phyloP scores from a whole-genome alignment of 352 stramenopile genomes.

The Phytophthora nicotianae region DNA sequence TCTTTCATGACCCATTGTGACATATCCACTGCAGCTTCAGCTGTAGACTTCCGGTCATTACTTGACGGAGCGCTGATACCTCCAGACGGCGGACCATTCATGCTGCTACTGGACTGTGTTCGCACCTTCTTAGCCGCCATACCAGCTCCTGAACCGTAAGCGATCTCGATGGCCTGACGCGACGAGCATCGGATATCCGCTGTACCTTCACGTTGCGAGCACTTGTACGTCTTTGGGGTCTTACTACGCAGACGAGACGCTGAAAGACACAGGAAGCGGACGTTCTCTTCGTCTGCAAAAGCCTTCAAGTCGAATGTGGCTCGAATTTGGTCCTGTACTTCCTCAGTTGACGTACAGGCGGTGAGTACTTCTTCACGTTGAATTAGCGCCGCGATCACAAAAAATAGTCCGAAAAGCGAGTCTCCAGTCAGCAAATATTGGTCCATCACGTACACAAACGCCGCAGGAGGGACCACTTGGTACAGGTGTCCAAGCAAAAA shows the following conservation, averaged over 20 bases:
- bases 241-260: conserved; percentile 62
- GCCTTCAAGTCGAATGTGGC: conserved; percentile 37
- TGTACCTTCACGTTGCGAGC: conserved; percentile 47
- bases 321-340: conserved; percentile 51
- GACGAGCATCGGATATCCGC: conserved; percentile 51
- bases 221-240: conserved; percentile 73
- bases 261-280: conserved; percentile 67
- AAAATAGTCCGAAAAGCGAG: conserved; percentile 72
- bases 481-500: conserved; percentile 77
- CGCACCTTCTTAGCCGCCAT: conserved; percentile 27
- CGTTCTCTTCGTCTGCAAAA: conserved; percentile 44
- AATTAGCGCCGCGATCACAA: conserved; percentile 67
- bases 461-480: conserved; percentile 56
- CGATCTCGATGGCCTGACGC: conserved; percentile 59
- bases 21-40: conserved; percentile 69
- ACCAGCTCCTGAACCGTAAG: conserved; percentile 45
- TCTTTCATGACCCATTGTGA: conserved; percentile 82
- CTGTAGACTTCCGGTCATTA: conserved; percentile 37
- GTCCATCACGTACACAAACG: conserved; percentile 80
- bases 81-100: conserved; percentile 22
- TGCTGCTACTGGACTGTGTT: conserved; percentile 26
- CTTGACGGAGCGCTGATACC: conserved; percentile 22
- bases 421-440: conserved; percentile 79
- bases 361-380: conserved; percentile 47
- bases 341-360: conserved; percentile 32